Evolutionary conservation across 2,329 filamentous ascomycete species (phyloP), one percentile per base, ranked within the genome.

Genomic region (Lachnellula willkommii): DNA sequence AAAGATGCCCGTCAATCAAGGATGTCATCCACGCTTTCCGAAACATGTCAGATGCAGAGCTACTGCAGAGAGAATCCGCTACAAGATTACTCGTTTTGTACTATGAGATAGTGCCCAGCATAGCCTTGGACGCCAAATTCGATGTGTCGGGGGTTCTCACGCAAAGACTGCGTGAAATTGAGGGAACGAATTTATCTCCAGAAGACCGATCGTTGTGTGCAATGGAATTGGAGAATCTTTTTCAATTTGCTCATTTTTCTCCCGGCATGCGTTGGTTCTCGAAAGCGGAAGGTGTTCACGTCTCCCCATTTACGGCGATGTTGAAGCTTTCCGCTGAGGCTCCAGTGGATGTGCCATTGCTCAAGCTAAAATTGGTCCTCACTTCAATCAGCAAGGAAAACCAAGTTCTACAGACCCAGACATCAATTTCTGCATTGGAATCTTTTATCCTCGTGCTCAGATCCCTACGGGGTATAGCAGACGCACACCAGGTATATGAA

Each of bases 251-350:
- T 3, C 82, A 84, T 60, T 83, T 86, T 64, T 95, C 91, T 3
- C 84, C 89, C 0, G 85, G 86, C 5, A 94, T 96, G 85, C 84
- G 88, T 60, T 97, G 93, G 93, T 96, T 94, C 75, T 80, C 88
- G 60, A 92, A 89, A 66, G 81, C 75, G 56, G 82, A 87, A 61
- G 78, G 78, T 1, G 75, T 88, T n/a, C 69, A 69, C 22, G 74
- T 82, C 40, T 90, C 88, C 4, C 87, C 88, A 0, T 90, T 91
- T 60, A 82, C 83, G n/a, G 84, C 84, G 0, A 77, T 93, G 22
- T 70, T 93, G 5, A 83, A 79, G 57, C 74, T 88, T 5, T 75
- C 79, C 37, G 74, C 77, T 3, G 75, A 78, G 26, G 77, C 77
- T 3, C 73, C 77, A 20, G 70, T 73, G 5, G 75, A 71, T 12